Evolutionary conservation across 163 green algal species (phyloP), one percentile per base, ranked within the genome.

Genomic region (Volvox carteri): DNA sequence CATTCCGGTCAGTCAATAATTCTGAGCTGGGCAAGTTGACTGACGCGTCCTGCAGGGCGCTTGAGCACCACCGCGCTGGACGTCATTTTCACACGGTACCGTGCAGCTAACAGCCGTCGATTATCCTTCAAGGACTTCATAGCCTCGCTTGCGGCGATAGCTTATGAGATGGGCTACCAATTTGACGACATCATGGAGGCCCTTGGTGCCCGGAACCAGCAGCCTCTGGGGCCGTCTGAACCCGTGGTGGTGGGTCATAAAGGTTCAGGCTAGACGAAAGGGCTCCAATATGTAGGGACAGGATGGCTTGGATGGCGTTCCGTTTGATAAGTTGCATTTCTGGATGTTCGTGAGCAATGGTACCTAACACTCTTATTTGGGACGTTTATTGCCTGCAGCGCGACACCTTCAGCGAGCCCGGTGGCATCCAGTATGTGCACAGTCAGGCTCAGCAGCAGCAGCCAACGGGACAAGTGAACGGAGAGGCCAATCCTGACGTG

Each of bases 111-210:
- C 28, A 77, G 73, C 4, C 85, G 91, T 2, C 85, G 91, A 52
- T 67, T 94, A 76, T 86, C 48, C 21, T 92, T 90, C 79, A 91
- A 90, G 50, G 76, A 93, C 79, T 94, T 92, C 86, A 84, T 95
- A 21, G 84, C 92, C 21, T 89, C 89, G 16, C 86, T 95, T 41
- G 92, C 90, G 0, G 88, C 85, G 16, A 46, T 93, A 0, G 90
- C 92, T 16, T 93, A 95, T 52, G 93, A 95, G 90, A 89, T 90
- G 39, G 90, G 93, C 74, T 85, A 89, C 72, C 70, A 87, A 85
- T 95, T 94, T 79, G 89, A 93, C 28, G 86, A 92, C n/a, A 84
- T 95, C n/a, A 84, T 92, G 60, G 73, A 90, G 44, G 76, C 72
- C 19, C 68, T 94, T 46, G 86, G 91, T 11, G 91, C 87, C 25